phyloP scores from a whole-genome alignment of 1,284 basidiomycete species.

The Mycena citricolor region DNA sequence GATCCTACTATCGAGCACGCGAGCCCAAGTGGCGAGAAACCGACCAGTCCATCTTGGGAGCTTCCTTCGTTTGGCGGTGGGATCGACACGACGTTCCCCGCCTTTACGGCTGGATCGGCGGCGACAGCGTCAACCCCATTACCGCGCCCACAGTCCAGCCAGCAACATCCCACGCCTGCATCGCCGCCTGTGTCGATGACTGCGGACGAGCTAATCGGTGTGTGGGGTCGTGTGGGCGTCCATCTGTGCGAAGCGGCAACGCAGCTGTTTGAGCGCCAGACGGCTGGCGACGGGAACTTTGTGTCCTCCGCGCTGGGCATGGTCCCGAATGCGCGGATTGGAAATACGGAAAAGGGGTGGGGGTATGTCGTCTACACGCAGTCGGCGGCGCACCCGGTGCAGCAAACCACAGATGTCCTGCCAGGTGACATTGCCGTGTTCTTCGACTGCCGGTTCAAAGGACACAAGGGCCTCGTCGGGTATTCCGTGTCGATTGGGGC shows the following conservation, averaged over 20 bases:
- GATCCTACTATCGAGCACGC: too few relatives aligned
- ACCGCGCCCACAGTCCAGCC: slow-evolving; percentile 23
- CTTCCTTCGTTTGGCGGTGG: slow-evolving; percentile 43
- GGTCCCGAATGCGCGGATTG: slow-evolving; percentile 55
- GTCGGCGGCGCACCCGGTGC: slow-evolving; percentile 62
- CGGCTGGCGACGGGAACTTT: slow-evolving; percentile 85
- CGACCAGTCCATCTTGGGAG: too few relatives aligned
- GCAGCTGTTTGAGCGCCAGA: slow-evolving; percentile 70
- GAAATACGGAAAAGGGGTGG: slow-evolving; percentile 44
- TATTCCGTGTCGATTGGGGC: slow-evolving; percentile 68
- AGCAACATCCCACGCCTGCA: slow-evolving; percentile 19
- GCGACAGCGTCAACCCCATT: slow-evolving; percentile 23
- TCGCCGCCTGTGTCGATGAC: slow-evolving; percentile 38
- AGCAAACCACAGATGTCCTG: slow-evolving; percentile 77
- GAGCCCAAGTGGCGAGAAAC: too few relatives aligned
- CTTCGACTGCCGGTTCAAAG: slow-evolving; percentile 80
- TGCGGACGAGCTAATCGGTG: slow-evolving; percentile 63
- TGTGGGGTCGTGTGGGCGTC: slow-evolving; percentile 75
- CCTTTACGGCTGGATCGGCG: slow-evolving; percentile 36
- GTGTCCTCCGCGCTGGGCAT: slow-evolving; percentile 62
- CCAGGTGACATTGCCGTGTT: slow-evolving; percentile 83
- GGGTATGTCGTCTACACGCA: slow-evolving; percentile 79
- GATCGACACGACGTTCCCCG: slow-evolving; percentile 35
- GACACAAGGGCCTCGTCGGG: slow-evolving; percentile 77
- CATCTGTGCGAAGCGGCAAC: slow-evolving; percentile 72